Evolutionary conservation across 2,329 filamentous ascomycete species (phyloP).

Genomic region (Botrytis medusae): DNA sequence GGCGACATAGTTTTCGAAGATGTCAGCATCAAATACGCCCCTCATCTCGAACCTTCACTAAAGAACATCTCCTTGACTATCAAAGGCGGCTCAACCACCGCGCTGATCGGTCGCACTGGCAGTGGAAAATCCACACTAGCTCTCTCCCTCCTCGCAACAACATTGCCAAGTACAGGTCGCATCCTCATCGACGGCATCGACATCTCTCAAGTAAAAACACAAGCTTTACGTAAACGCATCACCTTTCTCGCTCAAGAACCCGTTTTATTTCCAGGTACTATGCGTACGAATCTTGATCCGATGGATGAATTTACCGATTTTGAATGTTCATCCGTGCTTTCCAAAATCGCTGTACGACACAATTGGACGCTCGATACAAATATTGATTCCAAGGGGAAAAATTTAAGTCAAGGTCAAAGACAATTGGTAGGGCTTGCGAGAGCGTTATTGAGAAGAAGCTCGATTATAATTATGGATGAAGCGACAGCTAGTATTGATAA

Average conservation of each 20-base stretch:
- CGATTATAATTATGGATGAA: constrained; percentile 65
- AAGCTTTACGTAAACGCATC: constrained; percentile 59
- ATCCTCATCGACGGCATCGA: constrained; percentile 63
- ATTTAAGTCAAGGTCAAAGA: constrained; percentile 63
- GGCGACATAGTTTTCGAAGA: constrained; percentile 75
- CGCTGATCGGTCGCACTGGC: constrained; percentile 77
- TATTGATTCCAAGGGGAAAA: constrained; percentile 60
- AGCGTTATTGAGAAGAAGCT: constrained; percentile 60
- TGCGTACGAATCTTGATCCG: constrained; percentile 63
- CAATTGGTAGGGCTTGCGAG: constrained; percentile 64
- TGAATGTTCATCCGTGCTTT: constrained; percentile 53
- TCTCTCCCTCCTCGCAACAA: constrained; percentile 57
- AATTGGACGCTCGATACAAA: constrained; percentile 55
- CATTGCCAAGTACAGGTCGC: constrained; percentile 52
- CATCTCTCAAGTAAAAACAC: constrained; percentile 57
- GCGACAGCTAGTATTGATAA: constrained; percentile 65
- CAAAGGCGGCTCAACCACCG: constrained; percentile 74
- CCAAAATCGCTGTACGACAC: constrained; percentile 54
- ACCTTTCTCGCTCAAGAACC: constrained; percentile 69
- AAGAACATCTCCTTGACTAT: constrained; percentile 69
- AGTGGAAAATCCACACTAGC: constrained; percentile 81
- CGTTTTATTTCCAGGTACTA: constrained; percentile 61
- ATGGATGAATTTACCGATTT: constrained; percentile 55
- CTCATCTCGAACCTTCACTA: constrained; percentile 72
- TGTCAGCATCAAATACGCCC: constrained; percentile 77